A percentile compares a stretch with the other conserved stretches of the same genome.
Conservation (phyloP, 106 monocot genomes). For the Amphibolis antarctica region DNA sequence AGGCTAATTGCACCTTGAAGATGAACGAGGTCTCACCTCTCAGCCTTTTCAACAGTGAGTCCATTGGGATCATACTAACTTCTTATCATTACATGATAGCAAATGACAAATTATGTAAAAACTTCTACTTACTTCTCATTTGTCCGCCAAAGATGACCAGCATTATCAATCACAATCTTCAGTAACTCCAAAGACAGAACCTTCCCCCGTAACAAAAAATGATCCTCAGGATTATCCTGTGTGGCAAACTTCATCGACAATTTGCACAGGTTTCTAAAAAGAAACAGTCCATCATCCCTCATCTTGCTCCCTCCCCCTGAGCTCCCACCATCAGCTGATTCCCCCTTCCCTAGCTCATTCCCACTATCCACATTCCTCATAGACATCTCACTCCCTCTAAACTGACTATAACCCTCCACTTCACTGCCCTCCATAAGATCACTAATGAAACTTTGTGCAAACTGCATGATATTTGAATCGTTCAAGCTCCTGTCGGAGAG, state of each 20-base stretch:
- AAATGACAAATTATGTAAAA: neutral
- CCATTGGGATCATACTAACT: neutral
- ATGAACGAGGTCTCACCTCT: too few relatives aligned
- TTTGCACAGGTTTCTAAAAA: constrained; percentile 88
- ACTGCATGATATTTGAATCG: constrained; percentile 64
- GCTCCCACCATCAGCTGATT: constrained; percentile 10
- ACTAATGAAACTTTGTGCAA: constrained; percentile 70
- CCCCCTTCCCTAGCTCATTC: constrained; percentile 1
- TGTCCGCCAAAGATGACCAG: constrained; percentile 67
- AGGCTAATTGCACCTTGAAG: too few relatives aligned
- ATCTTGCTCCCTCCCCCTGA: constrained; percentile 40
- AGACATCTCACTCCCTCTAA: neutral
- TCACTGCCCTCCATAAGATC: constrained; percentile 56
- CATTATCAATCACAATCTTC: constrained; percentile 81
- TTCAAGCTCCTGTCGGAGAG: constrained; percentile 69
- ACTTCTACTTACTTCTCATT: constrained; percentile 56
- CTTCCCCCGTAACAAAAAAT: constrained; percentile 73
- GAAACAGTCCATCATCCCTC: constrained; percentile 72
- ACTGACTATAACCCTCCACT: constrained; percentile 2
- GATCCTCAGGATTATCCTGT: constrained; percentile 74
- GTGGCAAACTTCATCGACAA: constrained; percentile 90
- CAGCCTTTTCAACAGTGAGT: neutral
- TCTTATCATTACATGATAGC: neutral
- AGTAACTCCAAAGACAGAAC: constrained; percentile 82
- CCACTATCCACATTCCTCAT: neutral